Evolutionary conservation across 2,329 filamentous ascomycete genomes (phyloP).

Genomic region (Ophiostoma pallidulum): DNA sequence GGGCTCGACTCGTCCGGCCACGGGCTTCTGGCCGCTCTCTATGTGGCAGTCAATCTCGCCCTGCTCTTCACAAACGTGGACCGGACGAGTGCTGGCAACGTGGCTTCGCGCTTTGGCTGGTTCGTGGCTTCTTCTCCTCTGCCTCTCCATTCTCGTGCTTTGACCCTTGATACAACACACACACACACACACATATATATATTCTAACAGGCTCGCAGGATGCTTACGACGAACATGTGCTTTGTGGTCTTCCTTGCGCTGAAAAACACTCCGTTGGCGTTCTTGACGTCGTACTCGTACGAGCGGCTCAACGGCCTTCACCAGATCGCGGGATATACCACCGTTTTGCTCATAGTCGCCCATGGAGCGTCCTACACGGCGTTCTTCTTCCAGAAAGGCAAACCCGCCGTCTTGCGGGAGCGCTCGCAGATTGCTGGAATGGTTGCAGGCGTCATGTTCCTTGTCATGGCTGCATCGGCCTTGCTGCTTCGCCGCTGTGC

Average conservation of each 20-base stretch:
- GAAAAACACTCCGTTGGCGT: conserved; percentile 49
- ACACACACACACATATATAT: no score
- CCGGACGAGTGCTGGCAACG: conserved; percentile 13
- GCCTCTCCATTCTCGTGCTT: background rate
- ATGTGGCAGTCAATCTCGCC: conserved; percentile 23
- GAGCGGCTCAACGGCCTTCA: conserved; percentile 51
- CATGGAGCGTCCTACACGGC: conserved; percentile 36
- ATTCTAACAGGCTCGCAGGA: conserved; percentile 17
- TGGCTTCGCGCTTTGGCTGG: conserved; percentile 26
- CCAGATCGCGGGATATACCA: conserved; percentile 41
- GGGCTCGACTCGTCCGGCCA: conserved; percentile 27
- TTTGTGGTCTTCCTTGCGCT: conserved; percentile 45
- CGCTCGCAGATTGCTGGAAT: conserved; percentile 38
- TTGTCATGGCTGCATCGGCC: conserved; percentile 35
- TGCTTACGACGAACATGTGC: conserved; percentile 33
- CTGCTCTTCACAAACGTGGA: conserved; percentile 24
- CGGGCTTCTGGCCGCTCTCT: conserved; percentile 23
- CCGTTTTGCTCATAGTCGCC: conserved; percentile 35
- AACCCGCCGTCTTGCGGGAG: conserved; percentile 26
- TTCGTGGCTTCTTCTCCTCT: conserved; percentile 14
- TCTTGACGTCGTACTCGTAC: conserved; percentile 45
- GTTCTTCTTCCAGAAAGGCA: conserved; percentile 28
- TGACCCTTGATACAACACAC: no score
- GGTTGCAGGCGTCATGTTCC: conserved; percentile 36
- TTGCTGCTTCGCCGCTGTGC: conserved; percentile 34